Conservation (phyloP, 1,284 basidiomycete genomes). For the Wallemia ichthyophaga region DNA sequence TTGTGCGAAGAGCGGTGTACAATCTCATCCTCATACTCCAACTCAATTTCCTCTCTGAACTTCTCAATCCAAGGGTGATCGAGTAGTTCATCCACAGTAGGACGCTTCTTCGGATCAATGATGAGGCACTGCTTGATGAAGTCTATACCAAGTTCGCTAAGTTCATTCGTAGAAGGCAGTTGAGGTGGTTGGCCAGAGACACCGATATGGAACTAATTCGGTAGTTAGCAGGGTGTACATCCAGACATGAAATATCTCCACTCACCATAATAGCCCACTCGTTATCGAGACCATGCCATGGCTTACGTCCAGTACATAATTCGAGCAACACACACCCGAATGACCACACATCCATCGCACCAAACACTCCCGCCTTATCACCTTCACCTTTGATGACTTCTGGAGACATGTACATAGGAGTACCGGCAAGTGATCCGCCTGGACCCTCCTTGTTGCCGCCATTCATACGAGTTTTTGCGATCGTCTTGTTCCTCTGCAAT, state of each 20-base stretch:
- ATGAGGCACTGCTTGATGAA: slow-evolving; percentile 79
- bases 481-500: slow-evolving; percentile 68
- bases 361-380: slow-evolving; percentile 31
- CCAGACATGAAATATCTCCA: not conserved
- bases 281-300: slow-evolving; percentile 84
- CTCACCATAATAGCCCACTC: slow-evolving; percentile 29
- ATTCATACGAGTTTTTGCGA: slow-evolving; percentile 29
- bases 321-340: slow-evolving; percentile 89
- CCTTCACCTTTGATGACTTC: slow-evolving; percentile 88
- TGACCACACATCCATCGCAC: slow-evolving; percentile 98
- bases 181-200: slow-evolving; percentile 91
- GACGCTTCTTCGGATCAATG: slow-evolving; percentile 56
- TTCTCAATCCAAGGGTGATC: slow-evolving; percentile 56
- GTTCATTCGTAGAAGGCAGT: slow-evolving; percentile 63
- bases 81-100: slow-evolving; percentile 57
- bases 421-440: slow-evolving; percentile 51
- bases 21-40: not conserved
- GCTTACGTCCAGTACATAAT: slow-evolving; percentile 80
- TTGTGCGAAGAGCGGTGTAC: too few species aligned
- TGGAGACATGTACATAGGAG: slow-evolving; percentile 99
- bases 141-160: slow-evolving; percentile 65
- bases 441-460: slow-evolving; percentile 16
- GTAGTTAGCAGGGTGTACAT: not conserved
- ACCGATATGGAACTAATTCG: slow-evolving; percentile 59
- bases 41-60: not conserved